phyloP scores from a whole-genome alignment of 441 rosid species.

The Adansonia gregorii region DNA sequence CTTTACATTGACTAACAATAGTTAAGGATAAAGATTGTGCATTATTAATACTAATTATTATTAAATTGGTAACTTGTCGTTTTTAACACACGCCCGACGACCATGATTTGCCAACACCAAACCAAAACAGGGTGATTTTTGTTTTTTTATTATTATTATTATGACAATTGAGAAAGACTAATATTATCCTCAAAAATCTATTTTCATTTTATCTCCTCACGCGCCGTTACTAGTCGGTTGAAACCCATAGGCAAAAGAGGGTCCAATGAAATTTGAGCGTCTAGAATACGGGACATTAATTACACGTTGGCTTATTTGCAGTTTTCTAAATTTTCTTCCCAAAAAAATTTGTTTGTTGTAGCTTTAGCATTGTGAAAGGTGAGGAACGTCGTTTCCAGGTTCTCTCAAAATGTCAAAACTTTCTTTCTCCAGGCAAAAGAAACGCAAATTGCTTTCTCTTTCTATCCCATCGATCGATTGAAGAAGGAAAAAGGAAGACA shows the following conservation, averaged over 20 bases:
- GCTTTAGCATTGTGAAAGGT: constrained; percentile 3
- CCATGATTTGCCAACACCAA: background rate
- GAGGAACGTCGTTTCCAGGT: constrained; percentile 19
- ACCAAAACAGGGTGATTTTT: background rate
- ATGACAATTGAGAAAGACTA: background rate
- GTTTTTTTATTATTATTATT: background rate
- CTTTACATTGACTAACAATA: too few relatives aligned
- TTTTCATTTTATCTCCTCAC: background rate
- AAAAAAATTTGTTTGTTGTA: background rate
- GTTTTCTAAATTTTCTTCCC: background rate
- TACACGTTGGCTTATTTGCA: background rate
- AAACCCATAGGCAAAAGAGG: background rate
- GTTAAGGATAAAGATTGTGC: too few relatives aligned
- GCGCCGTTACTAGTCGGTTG: background rate
- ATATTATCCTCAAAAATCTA: background rate
- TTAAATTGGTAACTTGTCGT: background rate
- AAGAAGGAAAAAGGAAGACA: background rate
- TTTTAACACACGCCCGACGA: background rate
- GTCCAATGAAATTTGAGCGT: constrained; percentile 14
- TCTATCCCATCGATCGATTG: constrained; percentile 39
- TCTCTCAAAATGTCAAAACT: constrained; percentile 14
- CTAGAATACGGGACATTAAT: background rate
- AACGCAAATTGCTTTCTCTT: constrained; percentile 7
- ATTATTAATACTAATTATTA: background rate
- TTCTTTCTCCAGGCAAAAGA: constrained; percentile 22